phyloP scores from a whole-genome alignment of 495 filamentous ascomycete species.

The Glarea lozoyensis region DNA sequence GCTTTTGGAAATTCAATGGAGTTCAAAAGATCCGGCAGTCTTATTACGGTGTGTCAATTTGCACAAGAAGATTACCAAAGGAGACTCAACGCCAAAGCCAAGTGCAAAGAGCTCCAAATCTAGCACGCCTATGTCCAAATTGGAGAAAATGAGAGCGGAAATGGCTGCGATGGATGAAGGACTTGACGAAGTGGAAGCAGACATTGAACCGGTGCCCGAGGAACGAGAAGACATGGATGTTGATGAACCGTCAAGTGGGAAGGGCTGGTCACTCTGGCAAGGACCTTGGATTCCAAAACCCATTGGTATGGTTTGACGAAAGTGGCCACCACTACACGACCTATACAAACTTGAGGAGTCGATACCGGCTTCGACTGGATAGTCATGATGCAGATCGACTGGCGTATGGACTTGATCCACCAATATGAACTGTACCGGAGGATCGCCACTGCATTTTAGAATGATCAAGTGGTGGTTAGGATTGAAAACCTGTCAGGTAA shows the following conservation, averaged over 20 bases:
- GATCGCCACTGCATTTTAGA: too few species aligned
- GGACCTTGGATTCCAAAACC: slow-evolving; percentile 53
- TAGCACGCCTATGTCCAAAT: slow-evolving; percentile 3
- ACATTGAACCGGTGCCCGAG: slow-evolving; percentile 2
- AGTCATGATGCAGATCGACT: too few species aligned
- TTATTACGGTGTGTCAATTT: slow-evolving; percentile 28
- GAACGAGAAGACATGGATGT: background rate
- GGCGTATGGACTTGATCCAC: too few species aligned
- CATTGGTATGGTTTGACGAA: slow-evolving; percentile 45
- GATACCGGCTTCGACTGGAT: too few species aligned
- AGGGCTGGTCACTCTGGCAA: slow-evolving; percentile 43
- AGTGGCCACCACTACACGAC: too few species aligned
- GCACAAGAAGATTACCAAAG: slow-evolving; percentile 4
- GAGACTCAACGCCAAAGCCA: slow-evolving; percentile 5
- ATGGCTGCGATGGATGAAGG: slow-evolving; percentile 9
- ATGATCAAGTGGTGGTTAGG: too few species aligned
- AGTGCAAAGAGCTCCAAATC: slow-evolving; percentile 11
- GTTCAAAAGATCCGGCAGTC: slow-evolving; percentile 24
- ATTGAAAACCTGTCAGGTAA: too few species aligned
- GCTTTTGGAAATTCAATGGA: slow-evolving; percentile 26
- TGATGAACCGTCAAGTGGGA: slow-evolving; percentile 5
- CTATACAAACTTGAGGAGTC: too few species aligned
- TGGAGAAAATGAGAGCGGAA: slow-evolving; percentile 18
- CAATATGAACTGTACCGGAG: too few species aligned
- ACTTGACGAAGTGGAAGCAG: slow-evolving; percentile 1